phyloP scores from a whole-genome alignment of 2,329 filamentous ascomycete genomes.

The Colletotrichum australisinense region DNA sequence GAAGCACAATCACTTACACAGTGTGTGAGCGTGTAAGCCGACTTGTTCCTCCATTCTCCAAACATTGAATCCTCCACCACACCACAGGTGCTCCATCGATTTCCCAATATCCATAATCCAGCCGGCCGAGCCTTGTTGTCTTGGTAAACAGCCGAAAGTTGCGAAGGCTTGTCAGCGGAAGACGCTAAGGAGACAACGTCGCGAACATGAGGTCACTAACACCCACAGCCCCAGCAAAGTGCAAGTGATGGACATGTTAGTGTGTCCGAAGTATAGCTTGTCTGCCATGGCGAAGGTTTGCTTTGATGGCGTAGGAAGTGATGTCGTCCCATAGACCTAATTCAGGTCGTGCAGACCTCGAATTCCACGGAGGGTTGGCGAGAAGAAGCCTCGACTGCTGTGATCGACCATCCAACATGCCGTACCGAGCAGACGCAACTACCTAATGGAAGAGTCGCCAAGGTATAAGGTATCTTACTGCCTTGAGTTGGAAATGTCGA shows the following conservation, averaged over 20 bases:
- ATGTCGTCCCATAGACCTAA: slow-evolving; percentile 2
- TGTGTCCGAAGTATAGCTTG: background rate
- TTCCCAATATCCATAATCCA: background rate
- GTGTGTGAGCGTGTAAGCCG: slow-evolving; percentile 15
- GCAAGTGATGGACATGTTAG: background rate
- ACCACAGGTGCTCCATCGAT: background rate
- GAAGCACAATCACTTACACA: slow-evolving; percentile 18
- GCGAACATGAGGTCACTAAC: slow-evolving; percentile 14
- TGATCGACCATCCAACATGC: slow-evolving; percentile 7
- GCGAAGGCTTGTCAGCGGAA: slow-evolving; percentile 4
- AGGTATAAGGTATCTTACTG: background rate
- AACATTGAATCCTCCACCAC: background rate
- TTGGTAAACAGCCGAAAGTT: slow-evolving; percentile 6
- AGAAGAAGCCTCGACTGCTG: background rate
- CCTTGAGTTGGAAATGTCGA: background rate
- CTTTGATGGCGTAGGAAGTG: slow-evolving; percentile 2
- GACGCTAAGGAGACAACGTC: slow-evolving; percentile 8
- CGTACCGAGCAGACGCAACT: slow-evolving; percentile 1
- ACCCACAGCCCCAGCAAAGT: slow-evolving; percentile 24
- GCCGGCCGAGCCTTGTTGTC: background rate
- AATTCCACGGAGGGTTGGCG: background rate
- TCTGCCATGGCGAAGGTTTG: slow-evolving; percentile 2
- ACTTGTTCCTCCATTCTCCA: background rate
- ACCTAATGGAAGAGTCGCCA: background rate
- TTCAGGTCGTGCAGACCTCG: background rate